Evolutionary conservation across 805 yeast genomes (phyloP).

Genomic region (Hanseniaspora guilliermondii): DNA sequence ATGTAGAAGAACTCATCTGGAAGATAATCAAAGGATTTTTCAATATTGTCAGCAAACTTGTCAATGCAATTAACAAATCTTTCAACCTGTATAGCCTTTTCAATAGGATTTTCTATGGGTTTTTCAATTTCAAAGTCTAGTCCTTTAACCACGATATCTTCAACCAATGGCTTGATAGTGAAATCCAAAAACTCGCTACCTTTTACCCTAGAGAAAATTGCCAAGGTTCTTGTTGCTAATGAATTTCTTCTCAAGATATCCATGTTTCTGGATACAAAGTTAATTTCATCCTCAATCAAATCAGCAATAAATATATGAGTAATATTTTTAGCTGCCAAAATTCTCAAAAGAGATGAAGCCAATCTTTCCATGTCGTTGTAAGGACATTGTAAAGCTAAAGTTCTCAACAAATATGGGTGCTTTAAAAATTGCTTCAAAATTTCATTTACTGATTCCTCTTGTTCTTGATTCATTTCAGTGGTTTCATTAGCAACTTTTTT

Average conservation of each 20-base stretch:
- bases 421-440: slow-evolving; percentile 27
- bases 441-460: slow-evolving; percentile 22
- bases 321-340: slow-evolving; percentile 37
- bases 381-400: slow-evolving; percentile 52
- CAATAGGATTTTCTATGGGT: slow-evolving; percentile 28
- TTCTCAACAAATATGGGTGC: slow-evolving; percentile 35
- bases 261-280: slow-evolving; percentile 45
- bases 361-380: slow-evolving; percentile 56
- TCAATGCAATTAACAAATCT: slow-evolving; percentile 46
- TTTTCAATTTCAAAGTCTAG: slow-evolving; percentile 58
- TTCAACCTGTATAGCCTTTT: slow-evolving; percentile 31
- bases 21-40: slow-evolving; percentile 40
- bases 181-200: slow-evolving; percentile 47
- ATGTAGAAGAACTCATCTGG: slow-evolving; percentile 65
- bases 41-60: slow-evolving; percentile 47
- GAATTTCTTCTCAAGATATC: slow-evolving; percentile 72
- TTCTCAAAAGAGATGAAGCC: slow-evolving; percentile 49
- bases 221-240: slow-evolving; percentile 64
- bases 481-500: slow-evolving; percentile 25
- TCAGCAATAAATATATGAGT: slow-evolving; percentile 39
- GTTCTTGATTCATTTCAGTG: slow-evolving; percentile 22
- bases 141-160: slow-evolving; percentile 37
- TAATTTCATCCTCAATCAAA: slow-evolving; percentile 51
- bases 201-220: slow-evolving; percentile 55
- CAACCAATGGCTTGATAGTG: slow-evolving; percentile 45